These are phyloP conservation scores for Thielaviopsis euricoi DNA, from an alignment of 2,329 filamentous ascomycete species.

Conservation along the genomic window DNA sequence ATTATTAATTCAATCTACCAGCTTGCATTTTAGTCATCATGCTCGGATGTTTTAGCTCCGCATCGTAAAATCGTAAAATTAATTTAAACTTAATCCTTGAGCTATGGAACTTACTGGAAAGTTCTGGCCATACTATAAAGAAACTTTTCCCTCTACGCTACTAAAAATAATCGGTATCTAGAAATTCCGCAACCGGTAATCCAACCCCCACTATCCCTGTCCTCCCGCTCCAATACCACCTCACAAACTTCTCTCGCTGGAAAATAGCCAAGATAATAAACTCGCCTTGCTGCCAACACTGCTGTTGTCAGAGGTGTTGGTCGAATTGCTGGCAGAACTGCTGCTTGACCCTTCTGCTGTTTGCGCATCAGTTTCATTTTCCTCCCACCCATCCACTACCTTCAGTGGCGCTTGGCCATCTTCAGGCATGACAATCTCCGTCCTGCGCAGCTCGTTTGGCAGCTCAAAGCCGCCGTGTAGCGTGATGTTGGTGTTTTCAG, in stretches of 20 bases:
- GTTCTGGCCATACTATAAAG: neutral
- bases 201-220: too few species aligned
- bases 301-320: neutral
- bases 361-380: neutral
- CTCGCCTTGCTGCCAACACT: neutral
- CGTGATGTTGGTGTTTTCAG: constrained; percentile 7
- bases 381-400: neutral
- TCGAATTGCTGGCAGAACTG: neutral
- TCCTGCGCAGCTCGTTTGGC: constrained; percentile 1
- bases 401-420: neutral
- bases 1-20: too few species aligned
- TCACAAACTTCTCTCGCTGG: neutral
- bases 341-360: neutral
- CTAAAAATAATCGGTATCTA: neutral
- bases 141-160: neutral
- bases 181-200: neutral
- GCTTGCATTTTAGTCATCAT: too few species aligned
- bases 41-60: too few species aligned
- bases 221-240: neutral
- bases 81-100: too few species aligned
- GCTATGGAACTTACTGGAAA: too few species aligned
- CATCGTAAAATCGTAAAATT: too few species aligned
- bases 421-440: constrained; percentile 1
- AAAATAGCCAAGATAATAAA: neutral
- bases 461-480: constrained; percentile 5